Evolutionary conservation across 1,284 basidiomycete genomes (phyloP).

Genomic region (Ceratobasidium sp.): DNA sequence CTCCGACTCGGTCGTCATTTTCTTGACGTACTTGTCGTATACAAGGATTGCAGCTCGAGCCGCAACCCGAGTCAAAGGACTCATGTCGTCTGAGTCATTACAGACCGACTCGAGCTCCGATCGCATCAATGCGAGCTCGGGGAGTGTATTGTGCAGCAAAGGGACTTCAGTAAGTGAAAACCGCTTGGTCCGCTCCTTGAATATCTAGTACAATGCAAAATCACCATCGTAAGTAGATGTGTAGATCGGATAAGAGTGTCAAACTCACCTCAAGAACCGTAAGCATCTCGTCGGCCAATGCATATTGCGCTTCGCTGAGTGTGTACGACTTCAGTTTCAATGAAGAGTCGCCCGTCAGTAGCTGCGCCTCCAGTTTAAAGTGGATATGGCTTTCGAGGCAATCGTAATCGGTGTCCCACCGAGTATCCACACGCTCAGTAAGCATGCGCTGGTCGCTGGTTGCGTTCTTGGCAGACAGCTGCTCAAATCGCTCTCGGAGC

Average conservation of each 20-base stretch:
- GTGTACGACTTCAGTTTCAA: conserved; percentile 1
- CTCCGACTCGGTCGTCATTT: conserved; percentile 11
- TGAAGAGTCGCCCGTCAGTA: background rate
- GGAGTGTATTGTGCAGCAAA: conserved; percentile 16
- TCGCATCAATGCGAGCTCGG: background rate
- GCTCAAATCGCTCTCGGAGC: background rate
- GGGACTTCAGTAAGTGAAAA: conserved; percentile 24
- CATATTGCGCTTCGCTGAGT: background rate
- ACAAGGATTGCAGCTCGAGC: conserved; percentile 19
- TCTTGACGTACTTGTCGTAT: background rate
- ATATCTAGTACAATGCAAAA: conserved; percentile 6
- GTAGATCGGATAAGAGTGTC: background rate
- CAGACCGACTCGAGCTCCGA: conserved; percentile 15
- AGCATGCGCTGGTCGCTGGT: background rate
- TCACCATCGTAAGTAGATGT: too few species aligned
- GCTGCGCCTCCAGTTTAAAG: conserved; percentile 7
- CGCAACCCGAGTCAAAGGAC: conserved; percentile 18
- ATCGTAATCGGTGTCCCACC: conserved; percentile 5
- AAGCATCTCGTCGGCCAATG: background rate
- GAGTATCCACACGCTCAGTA: conserved; percentile 18
- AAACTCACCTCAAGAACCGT: conserved; percentile 23
- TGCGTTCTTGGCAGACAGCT: background rate
- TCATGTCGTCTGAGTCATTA: conserved; percentile 17
- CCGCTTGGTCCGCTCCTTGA: conserved; percentile 24
- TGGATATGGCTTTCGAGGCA: conserved; percentile 16